A percentile compares a stretch with the other conserved stretches of the same genome.
phyloP scores from a whole-genome alignment of 495 filamentous ascomycete species.

The Penicillium arizonense region DNA sequence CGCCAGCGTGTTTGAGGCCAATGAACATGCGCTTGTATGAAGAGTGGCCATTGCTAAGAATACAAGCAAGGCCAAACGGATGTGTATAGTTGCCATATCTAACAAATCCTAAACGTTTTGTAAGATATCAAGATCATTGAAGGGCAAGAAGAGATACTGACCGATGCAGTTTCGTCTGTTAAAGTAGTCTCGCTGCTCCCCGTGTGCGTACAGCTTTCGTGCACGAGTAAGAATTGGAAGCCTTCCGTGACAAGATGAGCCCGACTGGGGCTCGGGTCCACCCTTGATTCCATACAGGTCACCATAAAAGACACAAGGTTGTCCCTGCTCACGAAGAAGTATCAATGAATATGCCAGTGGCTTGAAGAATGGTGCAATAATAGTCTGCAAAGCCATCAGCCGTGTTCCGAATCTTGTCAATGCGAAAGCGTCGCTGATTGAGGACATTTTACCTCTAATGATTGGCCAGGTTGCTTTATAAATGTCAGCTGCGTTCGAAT shows the following conservation, averaged over 20 bases:
- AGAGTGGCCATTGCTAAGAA: slow-evolving; percentile 52
- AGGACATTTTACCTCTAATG: slow-evolving; percentile 44
- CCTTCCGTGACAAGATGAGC: slow-evolving; percentile 56
- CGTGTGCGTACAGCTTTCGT: slow-evolving; percentile 68
- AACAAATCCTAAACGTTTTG: slow-evolving; percentile 47
- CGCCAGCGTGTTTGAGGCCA: slow-evolving; percentile 55
- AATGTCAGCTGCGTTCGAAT: background rate
- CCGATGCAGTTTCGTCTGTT: slow-evolving; percentile 65
- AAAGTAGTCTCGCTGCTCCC: slow-evolving; percentile 66
- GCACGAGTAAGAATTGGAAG: slow-evolving; percentile 61
- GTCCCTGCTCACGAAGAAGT: slow-evolving; percentile 63
- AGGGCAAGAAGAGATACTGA: slow-evolving; percentile 4
- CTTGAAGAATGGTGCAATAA: slow-evolving; percentile 56
- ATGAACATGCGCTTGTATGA: slow-evolving; percentile 60
- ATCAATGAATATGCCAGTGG: slow-evolving; percentile 63
- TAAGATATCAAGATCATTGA: background rate
- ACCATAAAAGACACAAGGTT: slow-evolving; percentile 73
- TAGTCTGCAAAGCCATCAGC: slow-evolving; percentile 27
- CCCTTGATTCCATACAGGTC: slow-evolving; percentile 67
- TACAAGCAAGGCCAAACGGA: slow-evolving; percentile 53
- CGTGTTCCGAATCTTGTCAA: too few species aligned
- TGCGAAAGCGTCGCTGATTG: background rate
- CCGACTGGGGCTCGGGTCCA: slow-evolving; percentile 33
- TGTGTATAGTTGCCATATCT: slow-evolving; percentile 56
- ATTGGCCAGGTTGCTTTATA: slow-evolving; percentile 56